Evolutionary conservation across 208 protist genomes (phyloP).

Genomic region (Novymonas esmeraldas): DNA sequence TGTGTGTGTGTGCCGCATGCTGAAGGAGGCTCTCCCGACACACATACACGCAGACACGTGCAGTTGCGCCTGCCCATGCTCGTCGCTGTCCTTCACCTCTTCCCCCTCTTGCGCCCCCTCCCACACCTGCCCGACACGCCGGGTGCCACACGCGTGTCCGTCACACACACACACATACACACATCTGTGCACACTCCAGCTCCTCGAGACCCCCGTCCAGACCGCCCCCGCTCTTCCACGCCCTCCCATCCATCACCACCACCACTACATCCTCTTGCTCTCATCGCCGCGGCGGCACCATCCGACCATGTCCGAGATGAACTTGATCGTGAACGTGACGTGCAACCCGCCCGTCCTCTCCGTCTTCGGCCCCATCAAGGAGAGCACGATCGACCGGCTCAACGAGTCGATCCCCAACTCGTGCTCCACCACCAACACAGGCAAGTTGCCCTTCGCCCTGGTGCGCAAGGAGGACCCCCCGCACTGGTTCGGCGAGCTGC

Average conservation of each 20-base stretch:
- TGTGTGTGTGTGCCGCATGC: too few relatives aligned
- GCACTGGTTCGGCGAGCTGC: slow-evolving; percentile 89
- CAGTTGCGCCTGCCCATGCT: too few relatives aligned
- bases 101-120: too few relatives aligned
- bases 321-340: slow-evolving; percentile 90
- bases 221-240: neutral
- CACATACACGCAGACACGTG: too few relatives aligned
- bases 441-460: slow-evolving; percentile 77
- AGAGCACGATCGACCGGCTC: slow-evolving; percentile 88
- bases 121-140: too few relatives aligned
- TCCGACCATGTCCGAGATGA: slow-evolving; percentile 69
- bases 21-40: too few relatives aligned
- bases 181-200: too few relatives aligned
- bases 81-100: too few relatives aligned
- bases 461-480: slow-evolving; percentile 77
- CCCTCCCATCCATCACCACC: neutral
- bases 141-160: too few relatives aligned
- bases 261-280: neutral
- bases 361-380: slow-evolving; percentile 89
- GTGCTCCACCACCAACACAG: slow-evolving; percentile 87
- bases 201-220: too few relatives aligned
- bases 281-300: too few relatives aligned
- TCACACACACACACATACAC: too few relatives aligned
- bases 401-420: slow-evolving; percentile 81
- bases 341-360: slow-evolving; percentile 90